Percentiles rank a stretch among this genome's conserved stretches.
phyloP scores from a whole-genome alignment of 306 rosid species.

The Quercus alba region DNA sequence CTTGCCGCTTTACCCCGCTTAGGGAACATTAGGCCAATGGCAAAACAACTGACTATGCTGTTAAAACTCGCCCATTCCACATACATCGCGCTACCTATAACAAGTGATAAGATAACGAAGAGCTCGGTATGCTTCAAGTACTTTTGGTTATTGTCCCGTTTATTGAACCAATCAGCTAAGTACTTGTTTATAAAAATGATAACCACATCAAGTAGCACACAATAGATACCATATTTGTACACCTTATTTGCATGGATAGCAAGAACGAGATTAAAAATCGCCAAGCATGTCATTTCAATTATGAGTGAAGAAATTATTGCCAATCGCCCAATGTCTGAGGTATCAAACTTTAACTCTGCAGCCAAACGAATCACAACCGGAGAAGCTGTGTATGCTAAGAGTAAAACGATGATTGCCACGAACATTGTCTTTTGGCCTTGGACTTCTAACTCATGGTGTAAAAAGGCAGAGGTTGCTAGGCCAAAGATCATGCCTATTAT shows the following conservation, averaged over 20 bases:
- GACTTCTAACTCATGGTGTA: slow-evolving; percentile 29
- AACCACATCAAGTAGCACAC: background rate
- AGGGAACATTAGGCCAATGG: slow-evolving; percentile 62
- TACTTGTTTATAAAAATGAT: slow-evolving; percentile 36
- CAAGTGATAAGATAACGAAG: slow-evolving; percentile 48
- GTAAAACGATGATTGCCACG: slow-evolving; percentile 38
- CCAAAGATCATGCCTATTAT: slow-evolving; percentile 42
- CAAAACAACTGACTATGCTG: slow-evolving; percentile 60
- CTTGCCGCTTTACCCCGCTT: slow-evolving; percentile 87
- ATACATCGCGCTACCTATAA: slow-evolving; percentile 56
- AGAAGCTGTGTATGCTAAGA: slow-evolving; percentile 66
- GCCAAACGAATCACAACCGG: slow-evolving; percentile 82
- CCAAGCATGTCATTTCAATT: slow-evolving; percentile 59
- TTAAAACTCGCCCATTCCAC: slow-evolving; percentile 53
- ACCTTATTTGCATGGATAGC: background rate
- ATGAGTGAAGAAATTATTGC: slow-evolving; percentile 58
- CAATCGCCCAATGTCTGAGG: slow-evolving; percentile 58
- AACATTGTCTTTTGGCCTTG: slow-evolving; percentile 10
- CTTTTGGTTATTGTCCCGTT: slow-evolving; percentile 51
- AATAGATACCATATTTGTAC: slow-evolving; percentile 5
- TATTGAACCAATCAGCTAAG: slow-evolving; percentile 63
- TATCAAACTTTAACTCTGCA: slow-evolving; percentile 55
- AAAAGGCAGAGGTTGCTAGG: slow-evolving; percentile 51
- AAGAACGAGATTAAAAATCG: slow-evolving; percentile 45
- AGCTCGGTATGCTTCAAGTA: slow-evolving; percentile 68